Conservation (phyloP, 371 early-diverging fungal genomes). For the Actinomortierella ambigua region DNA sequence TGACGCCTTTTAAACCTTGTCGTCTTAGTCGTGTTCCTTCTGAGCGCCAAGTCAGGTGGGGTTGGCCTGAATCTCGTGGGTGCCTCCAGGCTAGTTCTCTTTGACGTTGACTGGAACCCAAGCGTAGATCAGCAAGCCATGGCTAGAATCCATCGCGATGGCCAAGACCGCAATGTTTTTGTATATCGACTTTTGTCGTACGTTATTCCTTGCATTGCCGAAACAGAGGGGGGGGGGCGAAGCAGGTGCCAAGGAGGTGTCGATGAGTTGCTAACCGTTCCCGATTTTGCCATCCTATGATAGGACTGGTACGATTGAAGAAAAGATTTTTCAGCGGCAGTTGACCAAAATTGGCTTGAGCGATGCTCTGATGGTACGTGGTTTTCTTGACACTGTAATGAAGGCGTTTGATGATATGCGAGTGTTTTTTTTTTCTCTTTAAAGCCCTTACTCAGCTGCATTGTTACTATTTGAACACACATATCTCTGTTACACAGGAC, state of each 20-base stretch:
- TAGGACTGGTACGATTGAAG: constrained; percentile 58
- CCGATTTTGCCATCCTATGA: too few species aligned
- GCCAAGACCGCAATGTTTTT: constrained; percentile 61
- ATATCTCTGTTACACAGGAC: constrained; percentile 23
- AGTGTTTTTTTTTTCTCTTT: background rate
- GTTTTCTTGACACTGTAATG: background rate
- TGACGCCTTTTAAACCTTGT: too few species aligned
- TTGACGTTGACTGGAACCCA: constrained; percentile 64
- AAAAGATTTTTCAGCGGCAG: constrained; percentile 65
- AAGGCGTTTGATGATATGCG: background rate
- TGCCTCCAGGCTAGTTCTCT: constrained; percentile 59
- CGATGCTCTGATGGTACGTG: constrained; percentile 52
- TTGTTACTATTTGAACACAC: background rate
- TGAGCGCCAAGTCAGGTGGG: constrained; percentile 69
- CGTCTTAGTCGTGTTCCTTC: constrained; percentile 59
- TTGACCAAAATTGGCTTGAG: constrained; percentile 56
- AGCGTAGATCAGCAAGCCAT: constrained; percentile 61
- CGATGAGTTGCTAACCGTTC: too few species aligned
- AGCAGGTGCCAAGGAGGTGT: too few species aligned
- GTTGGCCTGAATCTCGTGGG: constrained; percentile 66
- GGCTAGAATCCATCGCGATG: constrained; percentile 74
- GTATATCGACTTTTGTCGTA: constrained; percentile 64
- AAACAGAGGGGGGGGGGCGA: too few species aligned
- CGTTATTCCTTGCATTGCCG: constrained; percentile 3
- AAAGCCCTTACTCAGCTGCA: background rate